Evolutionary conservation across 495 filamentous ascomycete species (phyloP).

Genomic region (Xylaria bambusicola): DNA sequence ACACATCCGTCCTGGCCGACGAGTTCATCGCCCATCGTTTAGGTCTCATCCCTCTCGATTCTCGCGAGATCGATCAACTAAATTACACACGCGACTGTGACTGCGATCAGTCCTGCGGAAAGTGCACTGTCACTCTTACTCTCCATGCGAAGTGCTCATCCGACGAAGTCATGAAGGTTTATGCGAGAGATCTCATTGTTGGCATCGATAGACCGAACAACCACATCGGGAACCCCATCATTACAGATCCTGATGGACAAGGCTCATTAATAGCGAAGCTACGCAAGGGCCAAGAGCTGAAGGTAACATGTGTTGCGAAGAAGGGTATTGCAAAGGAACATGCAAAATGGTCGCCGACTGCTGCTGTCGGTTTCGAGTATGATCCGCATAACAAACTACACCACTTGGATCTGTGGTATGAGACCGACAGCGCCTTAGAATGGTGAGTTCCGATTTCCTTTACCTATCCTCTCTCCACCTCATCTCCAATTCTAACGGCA

Average conservation of each 20-base stretch:
- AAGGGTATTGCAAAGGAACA: constrained; percentile 99
- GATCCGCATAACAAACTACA: constrained; percentile 92
- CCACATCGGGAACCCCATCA: constrained; percentile 73
- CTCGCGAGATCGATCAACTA: constrained; percentile 78
- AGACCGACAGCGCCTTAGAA: constrained; percentile 78
- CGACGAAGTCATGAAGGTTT: constrained; percentile 85
- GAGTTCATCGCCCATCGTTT: constrained; percentile 94
- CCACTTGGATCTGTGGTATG: constrained; percentile 92
- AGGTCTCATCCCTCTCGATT: constrained; percentile 85
- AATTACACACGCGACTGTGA: constrained; percentile 93
- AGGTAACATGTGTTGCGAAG: constrained; percentile 89
- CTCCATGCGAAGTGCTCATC: constrained; percentile 81
- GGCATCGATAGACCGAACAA: constrained; percentile 65
- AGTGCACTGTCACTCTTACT: constrained; percentile 79
- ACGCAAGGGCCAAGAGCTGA: constrained; percentile 81
- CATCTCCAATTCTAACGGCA: constrained; percentile 1
- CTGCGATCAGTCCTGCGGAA: constrained; percentile 89
- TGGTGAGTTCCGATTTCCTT: constrained; percentile 67
- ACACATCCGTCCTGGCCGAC: constrained; percentile 92
- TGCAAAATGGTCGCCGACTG: constrained; percentile 91
- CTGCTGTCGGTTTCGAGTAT: constrained; percentile 96
- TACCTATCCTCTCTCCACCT: background rate
- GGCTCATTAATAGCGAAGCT: constrained; percentile 87
- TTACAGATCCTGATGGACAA: constrained; percentile 75
- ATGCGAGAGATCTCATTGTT: constrained; percentile 81